Evolutionary conservation across 495 filamentous ascomycete genomes (phyloP), one percentile per base, ranked within the genome.

Genomic region (Penicillium salamii): DNA sequence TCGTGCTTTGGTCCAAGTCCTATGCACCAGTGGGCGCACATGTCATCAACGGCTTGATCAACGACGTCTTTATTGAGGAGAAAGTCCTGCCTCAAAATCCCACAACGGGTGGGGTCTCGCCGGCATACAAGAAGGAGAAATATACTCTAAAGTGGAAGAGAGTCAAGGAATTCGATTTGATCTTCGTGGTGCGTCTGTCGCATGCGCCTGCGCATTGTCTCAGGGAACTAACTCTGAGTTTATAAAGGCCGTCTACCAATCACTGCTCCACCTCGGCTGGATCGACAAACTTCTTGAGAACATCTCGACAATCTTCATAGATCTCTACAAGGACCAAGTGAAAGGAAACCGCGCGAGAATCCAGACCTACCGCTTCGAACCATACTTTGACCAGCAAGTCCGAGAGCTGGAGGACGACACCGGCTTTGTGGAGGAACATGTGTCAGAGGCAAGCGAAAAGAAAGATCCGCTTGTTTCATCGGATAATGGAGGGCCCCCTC

Each of bases 1-100:
- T 98, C 41, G 93, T 98, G 36, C 78, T 98, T 33, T 98, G 93
- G 93, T 97, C 93, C 24, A 86, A 87, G 60, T 86, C 83, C 4
- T 96, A 93, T 66, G 82, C 83, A 28, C 77, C 88, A 1, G 82
- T 95, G 57, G 88, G 82, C 61, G 75, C 88, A 17, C 85, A 86
- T 57, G 75, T 97, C 39, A 83, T 98, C 72, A 95, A 98, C 73
- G 87, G 85, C 72, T 87, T 97, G 67, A 95, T 98, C 74, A 83
- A 83, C 65, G 91, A 97, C 67, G 86, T 97, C 63, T 92, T 98
- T 72, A 96, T 98, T 63, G 95, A 97, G 70, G 93, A 97, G 68
- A 84, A 83, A 62, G 85, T 86, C 29, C 77, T 78, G 45, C 77
- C 86, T 31, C 79, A 80, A 40, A 78, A 50, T 18, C 20, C 47